Evolutionary conservation across 495 filamentous ascomycete genomes (phyloP), one percentile per base, ranked within the genome.

Genomic region (Neurospora intermedia): DNA sequence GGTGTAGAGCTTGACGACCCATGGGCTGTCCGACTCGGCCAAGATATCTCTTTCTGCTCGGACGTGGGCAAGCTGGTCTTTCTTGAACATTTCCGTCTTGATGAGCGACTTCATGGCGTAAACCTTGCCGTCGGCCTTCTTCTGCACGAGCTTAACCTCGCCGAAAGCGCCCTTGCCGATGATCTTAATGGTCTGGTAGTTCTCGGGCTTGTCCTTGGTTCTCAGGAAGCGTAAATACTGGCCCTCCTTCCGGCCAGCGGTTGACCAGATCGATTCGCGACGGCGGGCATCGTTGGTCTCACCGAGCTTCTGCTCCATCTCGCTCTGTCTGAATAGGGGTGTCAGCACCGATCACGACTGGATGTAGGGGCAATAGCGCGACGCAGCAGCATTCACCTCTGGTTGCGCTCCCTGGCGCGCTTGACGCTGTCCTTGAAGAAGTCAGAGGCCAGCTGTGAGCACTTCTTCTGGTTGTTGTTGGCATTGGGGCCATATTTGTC

Each of bases 81-180:
- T 98, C 86, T 97, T 98, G 85, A 97, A 97, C 96, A 99, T 99
- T 82, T 99, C 96, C 7, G 92, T 91, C 87, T 99, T 99, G 82
- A 98, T 91, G 72, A 99, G 85, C 42, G 95, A 97, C 85, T 99
- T 99, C 85, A 99, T 91, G 62, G 96, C 96, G 78, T 98, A 99
- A 73, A 98, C 94, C 82, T 97, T 96, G 80, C 93, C 93, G 77
- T 98, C 96, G n/a, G 90, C 88, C 86, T 94, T 97, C 83, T 96
- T 91, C 82, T 96, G 93, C 73, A 99, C 96, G 72, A 99, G 87
- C 82, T 94, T 95, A 70, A 99, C 96, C 81, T 99, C 96, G 82
- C 96, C 96, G 79, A 99, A 99, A 16, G 96, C 96, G 80, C 96
- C 96, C 87, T 98, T 99, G 78, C 96, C 96, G 78, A 99, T 98